phyloP scores from a whole-genome alignment of 129 eudicot genomes.

The Mikania micrantha region DNA sequence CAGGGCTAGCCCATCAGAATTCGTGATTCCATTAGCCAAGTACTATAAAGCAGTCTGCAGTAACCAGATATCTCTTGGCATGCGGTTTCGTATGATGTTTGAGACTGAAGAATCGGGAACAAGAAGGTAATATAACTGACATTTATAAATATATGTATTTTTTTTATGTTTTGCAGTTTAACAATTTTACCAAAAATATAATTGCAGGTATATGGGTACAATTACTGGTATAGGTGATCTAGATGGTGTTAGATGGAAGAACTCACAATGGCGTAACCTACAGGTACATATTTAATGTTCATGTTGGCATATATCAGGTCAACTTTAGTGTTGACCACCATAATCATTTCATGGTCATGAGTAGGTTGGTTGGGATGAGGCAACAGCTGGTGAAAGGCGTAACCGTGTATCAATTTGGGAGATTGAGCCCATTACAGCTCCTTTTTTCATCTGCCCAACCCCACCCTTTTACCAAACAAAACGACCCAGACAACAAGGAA shows the following conservation, averaged over 20 bases:
- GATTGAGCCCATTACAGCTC: constrained; percentile 92
- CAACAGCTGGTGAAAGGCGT: constrained; percentile 92
- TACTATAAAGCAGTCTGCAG: constrained; percentile 70
- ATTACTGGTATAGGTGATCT: constrained; percentile 86
- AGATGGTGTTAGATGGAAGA: constrained; percentile 93
- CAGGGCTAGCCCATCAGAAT: constrained; percentile 99
- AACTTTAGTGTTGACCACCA: neutral
- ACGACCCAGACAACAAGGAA: constrained; percentile 78
- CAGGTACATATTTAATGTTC: constrained; percentile 40
- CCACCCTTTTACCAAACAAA: constrained; percentile 77
- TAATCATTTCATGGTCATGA: constrained; percentile 8
- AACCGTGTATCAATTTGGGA: constrained; percentile 94
- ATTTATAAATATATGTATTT: neutral
- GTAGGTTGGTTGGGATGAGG: constrained; percentile 98
- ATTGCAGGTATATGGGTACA: constrained; percentile 93
- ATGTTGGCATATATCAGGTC: neutral
- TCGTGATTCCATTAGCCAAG: constrained; percentile 68
- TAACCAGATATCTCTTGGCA: constrained; percentile 81
- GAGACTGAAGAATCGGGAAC: constrained; percentile 96
- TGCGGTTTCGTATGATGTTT: constrained; percentile 99
- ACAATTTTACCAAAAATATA: neutral
- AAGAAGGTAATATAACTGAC: constrained; percentile 56
- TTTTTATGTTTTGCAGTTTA: neutral
- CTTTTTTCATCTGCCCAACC: constrained; percentile 87
- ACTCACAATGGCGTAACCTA: constrained; percentile 95